Evolutionary conservation across 257 asterid genomes (phyloP), one percentile per base, ranked within the genome.

Genomic region (Capsicum chinense): DNA sequence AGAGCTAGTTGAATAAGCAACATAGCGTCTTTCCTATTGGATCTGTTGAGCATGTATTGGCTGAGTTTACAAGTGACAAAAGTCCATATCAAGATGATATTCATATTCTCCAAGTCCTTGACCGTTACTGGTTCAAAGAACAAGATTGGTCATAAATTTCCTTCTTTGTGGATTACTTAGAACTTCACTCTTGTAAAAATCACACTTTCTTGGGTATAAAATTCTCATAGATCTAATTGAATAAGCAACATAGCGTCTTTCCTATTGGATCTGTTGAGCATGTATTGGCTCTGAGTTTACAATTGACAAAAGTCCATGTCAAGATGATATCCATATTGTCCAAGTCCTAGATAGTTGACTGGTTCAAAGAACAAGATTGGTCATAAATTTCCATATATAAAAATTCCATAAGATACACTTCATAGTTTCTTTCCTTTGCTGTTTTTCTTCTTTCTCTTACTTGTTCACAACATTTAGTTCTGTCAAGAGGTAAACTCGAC

Each of bases 81-180:
- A 68, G 76, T 68, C 21, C 52, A 68, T 37, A 21, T 68, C 76
- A 39, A 68, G 76, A 68, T 68, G 76, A 35, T 35, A 37, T 67
- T 39, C 76, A 68, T 35, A 68, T 68, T 44, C 76, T 68, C 76
- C 17, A 68, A 68, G 76, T 68, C 76, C 76, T 68, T 68, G 52
- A 68, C 26, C 33, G 71, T 64, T 64, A 33, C 47, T 68, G 76
- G 76, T 68, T 35, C 48, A 68, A 68, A 68, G 52, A 68, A 14
- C 50, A 68, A 68, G 52, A 68, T 68, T 68, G 52, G 6, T 68
- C 76, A 68, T n/a, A 37, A 68, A 68, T 10, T 68, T 68, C 33
- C 33, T 26, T 26, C 33, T 26, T 26, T 26, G 33, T 26, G 33
- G 44, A 33, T 64, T 64, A 64, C 47, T 64, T 64, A 64, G 33